A percentile compares a stretch with the other conserved stretches of the same genome.
Evolutionary conservation across 2,329 filamentous ascomycete genomes (phyloP).

Genomic region (Dactylonectria macrodidyma): DNA sequence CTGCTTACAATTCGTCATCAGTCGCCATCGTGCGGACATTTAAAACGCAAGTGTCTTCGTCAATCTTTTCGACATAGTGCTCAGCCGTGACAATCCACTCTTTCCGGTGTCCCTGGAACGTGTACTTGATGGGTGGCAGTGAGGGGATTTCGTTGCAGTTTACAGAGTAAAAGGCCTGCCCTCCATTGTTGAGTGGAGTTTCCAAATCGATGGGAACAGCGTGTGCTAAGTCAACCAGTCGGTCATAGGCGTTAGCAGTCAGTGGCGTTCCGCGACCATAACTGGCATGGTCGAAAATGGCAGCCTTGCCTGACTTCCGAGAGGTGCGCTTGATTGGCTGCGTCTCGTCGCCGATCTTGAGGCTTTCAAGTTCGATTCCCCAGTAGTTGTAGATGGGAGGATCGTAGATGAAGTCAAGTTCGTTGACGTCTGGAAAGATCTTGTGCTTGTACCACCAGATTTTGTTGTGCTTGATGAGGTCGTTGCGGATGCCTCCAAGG

Average conservation of each 20-base stretch:
- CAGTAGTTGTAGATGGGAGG: slow-evolving; percentile 30
- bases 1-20: slow-evolving; percentile 18
- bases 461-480: slow-evolving; percentile 28
- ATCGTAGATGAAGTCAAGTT: slow-evolving; percentile 25
- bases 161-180: slow-evolving; percentile 22
- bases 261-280: slow-evolving; percentile 23
- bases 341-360: slow-evolving; percentile 19
- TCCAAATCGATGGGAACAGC: slow-evolving; percentile 16
- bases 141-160: slow-evolving; percentile 15
- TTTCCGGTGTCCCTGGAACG: slow-evolving; percentile 17
- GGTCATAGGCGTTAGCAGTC: slow-evolving; percentile 21
- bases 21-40: slow-evolving; percentile 25
- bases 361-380: slow-evolving; percentile 22
- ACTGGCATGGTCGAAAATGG: slow-evolving; percentile 30
- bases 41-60: slow-evolving; percentile 20
- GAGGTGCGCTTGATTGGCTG: slow-evolving; percentile 20
- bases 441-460: slow-evolving; percentile 31
- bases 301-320: slow-evolving; percentile 25
- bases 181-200: slow-evolving; percentile 16
- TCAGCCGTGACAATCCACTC: slow-evolving; percentile 25
- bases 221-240: slow-evolving; percentile 22
- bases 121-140: slow-evolving; percentile 17
- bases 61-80: slow-evolving; percentile 24
- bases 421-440: slow-evolving; percentile 18
- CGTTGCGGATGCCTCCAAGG: slow-evolving; percentile 21